These are phyloP conservation scores for Botryotinia narcissicola DNA, from an alignment of 2,329 filamentous ascomycete genomes.

Conservation along the genomic window DNA sequence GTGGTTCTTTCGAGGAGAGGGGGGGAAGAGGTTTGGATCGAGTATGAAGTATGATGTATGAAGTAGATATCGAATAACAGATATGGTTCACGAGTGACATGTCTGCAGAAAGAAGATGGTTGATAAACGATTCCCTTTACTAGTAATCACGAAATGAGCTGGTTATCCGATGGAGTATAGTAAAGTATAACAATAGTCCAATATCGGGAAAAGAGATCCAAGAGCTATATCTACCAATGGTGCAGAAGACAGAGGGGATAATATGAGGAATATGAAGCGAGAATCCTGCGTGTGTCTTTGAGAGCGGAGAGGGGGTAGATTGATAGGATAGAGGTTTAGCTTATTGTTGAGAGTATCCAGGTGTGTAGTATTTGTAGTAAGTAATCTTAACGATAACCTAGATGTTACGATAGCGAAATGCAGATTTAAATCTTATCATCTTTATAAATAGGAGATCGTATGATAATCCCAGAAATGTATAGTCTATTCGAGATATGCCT, in stretches of 20 bases:
- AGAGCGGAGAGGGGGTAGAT: not conserved
- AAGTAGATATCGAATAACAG: too few species aligned
- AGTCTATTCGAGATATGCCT: not conserved
- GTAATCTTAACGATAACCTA: not conserved
- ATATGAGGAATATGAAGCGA: not conserved
- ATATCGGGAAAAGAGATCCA: not conserved
- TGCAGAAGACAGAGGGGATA: rapidly evolving
- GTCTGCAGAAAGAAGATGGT: too few species aligned
- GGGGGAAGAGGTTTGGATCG: too few species aligned
- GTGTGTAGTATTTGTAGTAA: not conserved
- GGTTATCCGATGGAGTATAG: not conserved
- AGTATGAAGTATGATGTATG: too few species aligned
- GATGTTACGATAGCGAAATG: too few species aligned
- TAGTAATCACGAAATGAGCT: not conserved
- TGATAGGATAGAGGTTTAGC: not conserved
- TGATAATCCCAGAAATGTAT: too few species aligned
- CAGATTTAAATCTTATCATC: not conserved
- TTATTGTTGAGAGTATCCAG: not conserved
- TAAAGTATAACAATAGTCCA: not conserved
- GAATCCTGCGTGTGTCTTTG: not conserved
- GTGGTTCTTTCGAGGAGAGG: too few species aligned
- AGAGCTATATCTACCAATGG: not conserved
- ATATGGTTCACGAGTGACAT: too few species aligned
- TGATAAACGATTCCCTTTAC: not conserved
- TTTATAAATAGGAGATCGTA: not conserved